A percentile compares a stretch with the other conserved stretches of the same genome.
These are phyloP conservation scores for Eremomyces bilateralis DNA, from an alignment of 495 filamentous ascomycete species.

Conservation along the genomic window DNA sequence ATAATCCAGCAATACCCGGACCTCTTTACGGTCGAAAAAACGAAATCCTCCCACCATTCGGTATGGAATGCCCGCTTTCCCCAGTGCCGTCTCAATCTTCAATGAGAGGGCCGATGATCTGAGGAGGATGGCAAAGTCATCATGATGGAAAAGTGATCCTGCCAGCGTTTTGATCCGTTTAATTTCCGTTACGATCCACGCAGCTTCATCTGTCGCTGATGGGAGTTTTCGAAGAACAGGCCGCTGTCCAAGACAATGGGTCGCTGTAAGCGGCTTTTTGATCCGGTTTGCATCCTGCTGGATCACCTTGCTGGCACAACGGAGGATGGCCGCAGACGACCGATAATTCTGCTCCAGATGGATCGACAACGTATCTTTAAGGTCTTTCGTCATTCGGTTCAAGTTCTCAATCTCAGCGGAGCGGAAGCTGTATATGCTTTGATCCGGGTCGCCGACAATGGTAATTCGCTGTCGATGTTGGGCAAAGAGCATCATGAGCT, in stretches of 20 bases:
- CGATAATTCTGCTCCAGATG: conserved; percentile 92
- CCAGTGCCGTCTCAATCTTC: conserved; percentile 64
- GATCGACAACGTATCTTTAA: conserved; percentile 56
- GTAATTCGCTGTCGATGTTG: conserved; percentile 37
- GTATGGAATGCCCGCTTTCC: conserved; percentile 73
- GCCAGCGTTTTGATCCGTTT: conserved; percentile 47
- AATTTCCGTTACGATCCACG: conserved; percentile 81
- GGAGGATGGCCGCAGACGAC: conserved; percentile 75
- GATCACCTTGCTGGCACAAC: conserved; percentile 65
- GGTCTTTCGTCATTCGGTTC: conserved; percentile 50
- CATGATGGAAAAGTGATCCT: conserved; percentile 42
- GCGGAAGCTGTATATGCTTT: conserved; percentile 97
- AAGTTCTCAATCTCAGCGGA: conserved; percentile 89
- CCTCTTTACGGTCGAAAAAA: conserved; percentile 84
- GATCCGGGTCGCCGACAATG: conserved; percentile 92
- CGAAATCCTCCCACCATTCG: conserved; percentile 80
- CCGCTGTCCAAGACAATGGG: conserved; percentile 58
- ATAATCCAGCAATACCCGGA: conserved; percentile 81
- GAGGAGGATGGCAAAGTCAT: conserved; percentile 68
- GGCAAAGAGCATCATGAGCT: conserved; percentile 81
- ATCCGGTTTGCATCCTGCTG: conserved; percentile 72
- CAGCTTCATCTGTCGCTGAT: conserved; percentile 49
- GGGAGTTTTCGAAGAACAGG: conserved; percentile 69
- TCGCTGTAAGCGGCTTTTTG: conserved; percentile 54
- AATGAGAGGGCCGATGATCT: conserved; percentile 68